Base-by-base conservation (phyloP, 2,329 filamentous ascomycete species). In the Lachnellula occidentalis region DNA sequence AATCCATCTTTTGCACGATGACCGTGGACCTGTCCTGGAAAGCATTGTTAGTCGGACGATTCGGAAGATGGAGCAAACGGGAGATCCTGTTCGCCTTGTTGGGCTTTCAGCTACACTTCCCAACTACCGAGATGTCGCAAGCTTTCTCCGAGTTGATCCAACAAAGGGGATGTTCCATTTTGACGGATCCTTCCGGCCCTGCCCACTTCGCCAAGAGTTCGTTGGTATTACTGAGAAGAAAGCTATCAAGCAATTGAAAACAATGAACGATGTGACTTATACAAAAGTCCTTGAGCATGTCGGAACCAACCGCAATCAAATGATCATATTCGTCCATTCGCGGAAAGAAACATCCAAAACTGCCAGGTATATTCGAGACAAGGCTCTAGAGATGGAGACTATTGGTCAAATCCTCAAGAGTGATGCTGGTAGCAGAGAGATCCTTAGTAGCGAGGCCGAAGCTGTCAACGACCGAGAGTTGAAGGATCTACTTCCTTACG, bases 241-340 rank as follows among this genome's bases (percentile, higher is more conserved):
- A 71, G 89, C 94, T 5, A 99, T 99, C 74, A 99, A 97, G 74
- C 94, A 99, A 71, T 77, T 99, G 52, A 96, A 97, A 78, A 95
- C 89, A 1, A 99, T 99, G 94, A 99, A 99, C 68, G 94, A 99
- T 65, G 92, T 99, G 52, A 96, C 91, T 55, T 99, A 99, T 72
- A 95, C 86, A 61, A 99, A 99, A 72, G 92, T 96, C 27, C 82
- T 99, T 52, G 94, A 99, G 71, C 92, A 97, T 68, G 92, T 96
- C 31, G 94, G 94, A 6, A 86, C 87, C 56, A 87, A 95, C 67
- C 85, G 89, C 60, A 96, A 99, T 66, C 94, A 99, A 71, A 96
- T 99, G 92, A 83, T 99, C 39, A 96, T 99, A 56, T 99, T 99
- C 68, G 94, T 99, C 5, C 95, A 99, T 70, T 99, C 95, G 36